phyloP scores from a whole-genome alignment of 768 basidiomycete genomes.

The Mycena polygramma region DNA sequence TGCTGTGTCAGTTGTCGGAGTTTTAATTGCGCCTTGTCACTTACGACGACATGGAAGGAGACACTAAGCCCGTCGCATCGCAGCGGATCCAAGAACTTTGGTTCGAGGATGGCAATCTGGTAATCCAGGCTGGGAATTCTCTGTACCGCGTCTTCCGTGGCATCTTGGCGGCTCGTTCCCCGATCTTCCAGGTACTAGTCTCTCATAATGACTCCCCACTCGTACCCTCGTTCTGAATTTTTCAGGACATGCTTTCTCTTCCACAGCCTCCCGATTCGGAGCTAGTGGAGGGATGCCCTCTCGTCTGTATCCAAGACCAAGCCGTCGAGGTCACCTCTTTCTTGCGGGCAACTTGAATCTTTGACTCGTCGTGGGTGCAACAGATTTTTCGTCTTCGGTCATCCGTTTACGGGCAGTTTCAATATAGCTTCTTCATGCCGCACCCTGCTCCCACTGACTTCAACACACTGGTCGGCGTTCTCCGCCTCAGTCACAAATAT shows the following conservation, averaged over 20 bases:
- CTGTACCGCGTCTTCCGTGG: slow-evolving; percentile 26
- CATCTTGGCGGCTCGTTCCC: slow-evolving; percentile 32
- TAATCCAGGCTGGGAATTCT: slow-evolving; percentile 24
- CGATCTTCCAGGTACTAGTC: too few relatives aligned
- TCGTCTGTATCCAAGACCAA: slow-evolving; percentile 17
- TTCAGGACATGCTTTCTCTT: slow-evolving; percentile 39
- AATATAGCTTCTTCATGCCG: slow-evolving; percentile 12
- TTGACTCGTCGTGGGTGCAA: not conserved
- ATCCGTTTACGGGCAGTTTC: too few relatives aligned
- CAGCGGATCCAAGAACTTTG: slow-evolving; percentile 18
- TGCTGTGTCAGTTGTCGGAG: too few relatives aligned
- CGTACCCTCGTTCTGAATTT: slow-evolving; percentile 7
- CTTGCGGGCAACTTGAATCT: slow-evolving; percentile 22
- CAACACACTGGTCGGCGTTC: not conserved
- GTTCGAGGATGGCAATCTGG: slow-evolving; percentile 22
- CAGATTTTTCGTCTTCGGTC: too few relatives aligned
- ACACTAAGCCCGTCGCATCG: not conserved
- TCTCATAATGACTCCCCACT: too few relatives aligned
- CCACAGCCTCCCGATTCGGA: slow-evolving; percentile 27
- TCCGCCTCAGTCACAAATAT: slow-evolving; percentile 20
- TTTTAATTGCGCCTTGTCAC: too few relatives aligned
- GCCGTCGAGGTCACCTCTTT: slow-evolving; percentile 15
- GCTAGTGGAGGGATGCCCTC: slow-evolving; percentile 30
- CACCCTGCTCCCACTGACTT: not conserved
- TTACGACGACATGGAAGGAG: not conserved